Percentiles rank a stretch among this genome's conserved stretches.
Evolutionary conservation across 768 basidiomycete species (phyloP).

Genomic region (Leccinum longicurvipes): DNA sequence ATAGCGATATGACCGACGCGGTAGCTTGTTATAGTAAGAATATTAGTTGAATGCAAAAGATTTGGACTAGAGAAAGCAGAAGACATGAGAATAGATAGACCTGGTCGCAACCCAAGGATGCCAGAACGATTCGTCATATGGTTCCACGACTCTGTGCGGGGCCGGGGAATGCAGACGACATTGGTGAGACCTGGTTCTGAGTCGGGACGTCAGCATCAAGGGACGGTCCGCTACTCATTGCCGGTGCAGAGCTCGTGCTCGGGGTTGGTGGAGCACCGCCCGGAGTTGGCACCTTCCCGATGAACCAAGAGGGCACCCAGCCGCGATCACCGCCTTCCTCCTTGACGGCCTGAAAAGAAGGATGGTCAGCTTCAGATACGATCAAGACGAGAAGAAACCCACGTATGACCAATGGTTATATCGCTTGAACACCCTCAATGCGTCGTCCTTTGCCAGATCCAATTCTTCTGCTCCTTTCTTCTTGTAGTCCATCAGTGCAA

Average conservation of each 20-base stretch:
- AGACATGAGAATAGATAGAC: constrained; percentile 23
- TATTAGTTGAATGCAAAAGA: constrained; percentile 24
- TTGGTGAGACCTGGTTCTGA: constrained; percentile 61
- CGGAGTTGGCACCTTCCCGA: constrained; percentile 71
- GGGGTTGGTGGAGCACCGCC: constrained; percentile 45
- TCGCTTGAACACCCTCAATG: constrained; percentile 90
- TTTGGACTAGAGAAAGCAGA: constrained; percentile 12
- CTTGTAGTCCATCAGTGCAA: constrained; percentile 95
- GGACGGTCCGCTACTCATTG: constrained; percentile 27
- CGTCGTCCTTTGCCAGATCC: constrained; percentile 83
- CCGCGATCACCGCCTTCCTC: constrained; percentile 91
- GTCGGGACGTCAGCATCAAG: constrained; percentile 39
- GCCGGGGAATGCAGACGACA: constrained; percentile 75
- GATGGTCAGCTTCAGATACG: constrained; percentile 5
- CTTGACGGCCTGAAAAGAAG: constrained; percentile 71
- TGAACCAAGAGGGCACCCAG: constrained; percentile 98
- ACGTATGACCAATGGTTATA: constrained; percentile 99
- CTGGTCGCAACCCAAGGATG: constrained; percentile 7
- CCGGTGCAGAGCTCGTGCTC: constrained; percentile 43
- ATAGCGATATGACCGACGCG: constrained; percentile 21
- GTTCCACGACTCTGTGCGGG: constrained; percentile 32
- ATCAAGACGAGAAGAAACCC: constrained; percentile 27
- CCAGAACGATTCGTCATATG: constrained; percentile 16
- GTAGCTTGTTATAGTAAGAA: constrained; percentile 17
- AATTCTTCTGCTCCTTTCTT: constrained; percentile 93